These are phyloP conservation scores for Metschnikowia matae DNA, from an alignment of 805 yeast species.

Conservation along the genomic window DNA sequence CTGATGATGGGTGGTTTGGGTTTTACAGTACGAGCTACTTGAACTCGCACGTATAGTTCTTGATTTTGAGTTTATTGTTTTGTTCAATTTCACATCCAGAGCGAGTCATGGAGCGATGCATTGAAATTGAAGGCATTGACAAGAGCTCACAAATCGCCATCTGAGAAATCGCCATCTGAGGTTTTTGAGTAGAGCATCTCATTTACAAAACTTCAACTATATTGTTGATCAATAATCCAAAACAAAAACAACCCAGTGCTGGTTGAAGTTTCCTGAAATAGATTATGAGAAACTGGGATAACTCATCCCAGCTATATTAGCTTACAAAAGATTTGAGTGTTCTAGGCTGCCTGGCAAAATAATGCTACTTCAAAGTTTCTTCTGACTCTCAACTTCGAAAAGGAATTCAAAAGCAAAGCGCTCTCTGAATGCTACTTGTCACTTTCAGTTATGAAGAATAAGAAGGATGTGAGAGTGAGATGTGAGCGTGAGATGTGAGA, in stretches of 20 bases:
- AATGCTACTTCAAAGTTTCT: conserved; percentile 70
- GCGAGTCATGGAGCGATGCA: conserved; percentile 72
- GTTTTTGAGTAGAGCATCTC: conserved; percentile 24
- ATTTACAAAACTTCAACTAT: conserved; percentile 69
- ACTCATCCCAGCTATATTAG: conserved; percentile 73
- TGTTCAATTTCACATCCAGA: conserved; percentile 65
- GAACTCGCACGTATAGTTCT: conserved; percentile 62
- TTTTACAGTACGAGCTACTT: conserved; percentile 56
- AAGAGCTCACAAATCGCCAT: conserved; percentile 46
- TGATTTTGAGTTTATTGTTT: conserved; percentile 66
- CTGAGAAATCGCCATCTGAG: conserved; percentile 32
- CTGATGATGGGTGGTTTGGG: conserved; percentile 69
- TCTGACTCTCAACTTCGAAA: conserved; percentile 42
- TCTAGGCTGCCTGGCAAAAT: conserved; percentile 38
- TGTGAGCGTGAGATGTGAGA: too few species aligned
- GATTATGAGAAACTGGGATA: conserved; percentile 58
- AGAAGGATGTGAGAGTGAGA: too few species aligned
- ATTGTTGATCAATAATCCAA: conserved; percentile 63
- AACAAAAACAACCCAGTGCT: conserved; percentile 66
- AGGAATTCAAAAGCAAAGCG: conserved; percentile 37
- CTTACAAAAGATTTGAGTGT: conserved; percentile 51
- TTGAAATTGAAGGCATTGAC: conserved; percentile 53
- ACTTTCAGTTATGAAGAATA: conserved; percentile 56
- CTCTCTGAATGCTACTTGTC: conserved; percentile 71
- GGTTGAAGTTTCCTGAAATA: conserved; percentile 59